Conservation (phyloP, 1,139 yeast species). For the Geotrichum klebahnii region DNA sequence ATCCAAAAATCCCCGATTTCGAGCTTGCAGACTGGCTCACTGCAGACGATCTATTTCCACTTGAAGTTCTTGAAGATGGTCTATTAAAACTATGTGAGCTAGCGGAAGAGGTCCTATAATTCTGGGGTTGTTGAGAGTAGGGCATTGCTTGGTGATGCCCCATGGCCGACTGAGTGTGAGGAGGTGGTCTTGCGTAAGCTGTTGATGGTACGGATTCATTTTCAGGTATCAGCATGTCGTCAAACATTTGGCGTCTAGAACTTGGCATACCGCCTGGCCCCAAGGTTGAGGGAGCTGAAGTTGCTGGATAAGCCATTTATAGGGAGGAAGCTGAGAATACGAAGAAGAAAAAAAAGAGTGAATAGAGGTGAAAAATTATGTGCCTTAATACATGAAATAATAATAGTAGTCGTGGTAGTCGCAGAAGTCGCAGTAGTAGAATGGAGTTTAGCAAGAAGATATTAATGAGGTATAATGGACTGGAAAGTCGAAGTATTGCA, state of each 20-base stretch:
- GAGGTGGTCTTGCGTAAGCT: neutral
- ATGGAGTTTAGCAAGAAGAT: no score
- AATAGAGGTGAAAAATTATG: no score
- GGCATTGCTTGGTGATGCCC: neutral
- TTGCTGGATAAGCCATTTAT: constrained; percentile 2
- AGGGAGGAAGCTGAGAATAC: neutral
- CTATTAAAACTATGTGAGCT: neutral
- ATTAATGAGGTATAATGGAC: no score
- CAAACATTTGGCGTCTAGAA: constrained; percentile 31
- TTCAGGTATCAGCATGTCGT: constrained; percentile 28
- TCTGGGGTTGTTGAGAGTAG: constrained; percentile 1
- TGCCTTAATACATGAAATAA: no score
- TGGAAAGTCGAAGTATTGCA: no score
- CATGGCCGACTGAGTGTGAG: neutral
- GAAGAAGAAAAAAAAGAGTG: neutral
- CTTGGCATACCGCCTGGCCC: constrained; percentile 34
- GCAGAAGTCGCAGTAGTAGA: no score
- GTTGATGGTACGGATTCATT: constrained; percentile 13
- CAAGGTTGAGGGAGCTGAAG: constrained; percentile 4
- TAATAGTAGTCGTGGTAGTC: no score
- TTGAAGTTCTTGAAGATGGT: constrained; percentile 8
- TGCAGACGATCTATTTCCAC: constrained; percentile 3
- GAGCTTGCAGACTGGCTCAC: neutral
- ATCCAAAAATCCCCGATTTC: constrained; percentile 18
- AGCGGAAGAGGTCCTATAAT: neutral